phyloP scores from a whole-genome alignment of 345 rosid species.

The Microcos paniculata region DNA sequence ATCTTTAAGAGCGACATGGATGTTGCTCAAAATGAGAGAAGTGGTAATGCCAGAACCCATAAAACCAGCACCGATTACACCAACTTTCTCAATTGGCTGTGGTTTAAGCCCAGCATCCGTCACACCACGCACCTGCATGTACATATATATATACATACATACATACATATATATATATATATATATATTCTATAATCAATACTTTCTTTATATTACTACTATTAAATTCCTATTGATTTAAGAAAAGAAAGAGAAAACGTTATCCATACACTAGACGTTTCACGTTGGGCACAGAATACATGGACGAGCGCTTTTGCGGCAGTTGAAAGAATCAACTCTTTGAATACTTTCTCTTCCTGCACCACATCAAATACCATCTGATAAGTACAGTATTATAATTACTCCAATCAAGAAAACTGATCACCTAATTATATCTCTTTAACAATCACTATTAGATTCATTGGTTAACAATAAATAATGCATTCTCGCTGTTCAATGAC shows the following conservation, averaged over 20 bases:
- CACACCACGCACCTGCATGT: slow-evolving; percentile 71
- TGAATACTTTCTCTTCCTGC: slow-evolving; percentile 85
- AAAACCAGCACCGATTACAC: slow-evolving; percentile 91
- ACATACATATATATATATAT: too few species aligned
- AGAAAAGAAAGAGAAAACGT: background rate
- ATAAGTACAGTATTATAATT: too few species aligned
- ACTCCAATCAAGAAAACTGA: background rate
- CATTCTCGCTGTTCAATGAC: slow-evolving; percentile 93
- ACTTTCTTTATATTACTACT: too few species aligned
- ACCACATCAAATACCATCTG: slow-evolving; percentile 12
- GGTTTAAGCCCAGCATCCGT: slow-evolving; percentile 86
- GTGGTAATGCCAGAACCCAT: slow-evolving; percentile 98
- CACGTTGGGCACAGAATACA: slow-evolving; percentile 81
- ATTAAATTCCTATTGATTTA: background rate
- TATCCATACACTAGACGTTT: slow-evolving; percentile 67
- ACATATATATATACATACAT: too few species aligned
- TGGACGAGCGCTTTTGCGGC: slow-evolving; percentile 83
- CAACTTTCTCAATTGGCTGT: slow-evolving; percentile 65
- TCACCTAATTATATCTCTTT: background rate
- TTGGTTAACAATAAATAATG: slow-evolving; percentile 49
- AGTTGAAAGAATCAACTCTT: slow-evolving; percentile 59
- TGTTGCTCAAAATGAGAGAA: slow-evolving; percentile 61
- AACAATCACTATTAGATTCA: background rate
- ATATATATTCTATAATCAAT: too few species aligned
- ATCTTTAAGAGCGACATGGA: slow-evolving; percentile 78